These are phyloP conservation scores for Leishmania tarentolae DNA, from an alignment of 208 protist genomes.

Conservation along the genomic window DNA sequence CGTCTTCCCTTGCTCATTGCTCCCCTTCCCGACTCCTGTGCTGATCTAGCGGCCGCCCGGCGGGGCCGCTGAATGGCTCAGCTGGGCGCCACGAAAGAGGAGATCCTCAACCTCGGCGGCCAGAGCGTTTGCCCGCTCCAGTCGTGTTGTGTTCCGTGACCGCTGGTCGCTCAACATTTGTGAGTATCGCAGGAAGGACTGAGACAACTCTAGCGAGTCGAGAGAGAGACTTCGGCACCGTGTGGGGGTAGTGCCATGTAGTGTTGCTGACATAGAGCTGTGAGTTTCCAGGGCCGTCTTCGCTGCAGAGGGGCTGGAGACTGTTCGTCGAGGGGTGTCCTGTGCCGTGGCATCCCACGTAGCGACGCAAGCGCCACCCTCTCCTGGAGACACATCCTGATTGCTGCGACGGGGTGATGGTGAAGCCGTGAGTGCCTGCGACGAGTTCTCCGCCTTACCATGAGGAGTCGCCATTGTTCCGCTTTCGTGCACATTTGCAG, in stretches of 20 bases:
- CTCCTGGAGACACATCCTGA: too few species aligned
- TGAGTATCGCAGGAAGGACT: slow-evolving; percentile 62
- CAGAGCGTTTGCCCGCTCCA: slow-evolving; percentile 35
- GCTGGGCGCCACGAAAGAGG: slow-evolving; percentile 33
- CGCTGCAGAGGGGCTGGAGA: neutral
- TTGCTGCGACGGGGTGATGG: slow-evolving; percentile 5
- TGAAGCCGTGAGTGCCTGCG: slow-evolving; percentile 17
- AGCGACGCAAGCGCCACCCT: neutral
- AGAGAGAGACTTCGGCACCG: slow-evolving; percentile 25
- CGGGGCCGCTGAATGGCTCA: neutral
- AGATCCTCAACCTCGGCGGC: slow-evolving; percentile 58
- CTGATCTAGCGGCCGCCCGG: neutral
- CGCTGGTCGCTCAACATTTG: slow-evolving; percentile 42
- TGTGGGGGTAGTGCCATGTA: slow-evolving; percentile 2
- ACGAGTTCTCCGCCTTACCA: slow-evolving; percentile 3
- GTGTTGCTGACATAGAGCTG: neutral
- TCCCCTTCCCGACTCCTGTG: neutral
- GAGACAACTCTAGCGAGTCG: slow-evolving; percentile 48
- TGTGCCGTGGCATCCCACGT: neutral
- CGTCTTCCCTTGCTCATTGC: neutral
- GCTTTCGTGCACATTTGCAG: neutral
- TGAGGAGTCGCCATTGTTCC: neutral
- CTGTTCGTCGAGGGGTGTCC: neutral
- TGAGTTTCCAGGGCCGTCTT: neutral
- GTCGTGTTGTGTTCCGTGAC: slow-evolving; percentile 38